Evolutionary conservation across 208 protist species (phyloP), one percentile per base, ranked within the genome.

Genomic region (Vickermania ingenoplastis): DNA sequence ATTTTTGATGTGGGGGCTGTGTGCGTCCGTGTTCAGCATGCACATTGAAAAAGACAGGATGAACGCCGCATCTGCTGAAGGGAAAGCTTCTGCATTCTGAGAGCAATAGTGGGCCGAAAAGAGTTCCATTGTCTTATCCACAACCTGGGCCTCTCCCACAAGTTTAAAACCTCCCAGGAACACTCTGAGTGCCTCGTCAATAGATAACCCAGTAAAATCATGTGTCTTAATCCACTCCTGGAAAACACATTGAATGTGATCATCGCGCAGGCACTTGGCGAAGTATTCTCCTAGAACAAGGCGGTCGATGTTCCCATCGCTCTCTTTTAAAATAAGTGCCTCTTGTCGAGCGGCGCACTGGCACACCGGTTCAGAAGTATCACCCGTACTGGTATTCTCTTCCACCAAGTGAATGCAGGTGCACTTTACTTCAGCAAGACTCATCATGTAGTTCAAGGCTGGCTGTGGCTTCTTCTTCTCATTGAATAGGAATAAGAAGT

Each of bases 11-110:
- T 91, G 83, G 1, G 72, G 59, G 59, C 76, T 92, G 71, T 95
- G 89, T 13, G 86, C 86, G 65, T 95, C 89, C 22, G 89, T 95
- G 75, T 95, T 95, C 11, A 95, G 81, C 89, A 95, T 95, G 63
- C 83, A 91, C 30, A 95, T 92, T 17, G 86, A 89, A 69, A 93
- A 95, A 17, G 86, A 90, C 7, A 95, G 61, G 55, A 93, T 85
- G 54, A 92, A 95, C 22, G 89, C 86, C 14, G 86, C 95, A 31
- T 94, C 86, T 22, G 82, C 77, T 2, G 81, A 83, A 28, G 56
- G 51, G 61, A 95, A 95, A 26, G 75, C 70, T 30, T 69, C 69
- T 17, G 81, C 82, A 68, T 95, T 90, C 45, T 91, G 78, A 14
- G 71, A 71, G 65, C 72, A 92, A 69, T 90, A 95, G 57, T 92